These are phyloP conservation scores for Apiospora sp. DNA, from an alignment of 2,329 filamentous ascomycete genomes.

Conservation along the genomic window DNA sequence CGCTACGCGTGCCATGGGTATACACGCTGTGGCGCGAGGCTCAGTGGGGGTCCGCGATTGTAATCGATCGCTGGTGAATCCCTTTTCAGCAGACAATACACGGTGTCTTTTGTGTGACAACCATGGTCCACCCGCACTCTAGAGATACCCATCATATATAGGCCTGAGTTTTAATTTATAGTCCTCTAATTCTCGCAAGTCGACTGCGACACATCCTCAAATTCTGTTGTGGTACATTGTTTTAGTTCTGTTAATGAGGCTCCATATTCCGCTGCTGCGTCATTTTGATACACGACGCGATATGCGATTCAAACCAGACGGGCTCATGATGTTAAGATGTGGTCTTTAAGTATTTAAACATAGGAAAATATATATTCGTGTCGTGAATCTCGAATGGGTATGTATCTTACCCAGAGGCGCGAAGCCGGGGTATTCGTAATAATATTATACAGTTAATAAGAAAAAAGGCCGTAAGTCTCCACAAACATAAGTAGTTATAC, in stretches of 20 bases:
- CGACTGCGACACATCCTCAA: neutral
- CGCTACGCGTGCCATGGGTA: neutral
- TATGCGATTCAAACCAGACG: too few species aligned
- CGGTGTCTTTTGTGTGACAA: too few species aligned
- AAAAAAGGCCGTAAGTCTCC: neutral
- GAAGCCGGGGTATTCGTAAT: neutral
- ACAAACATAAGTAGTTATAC: too few species aligned
- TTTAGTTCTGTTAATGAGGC: neutral
- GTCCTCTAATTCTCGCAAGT: too few species aligned
- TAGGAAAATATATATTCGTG: neutral
- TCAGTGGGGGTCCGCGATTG: neutral
- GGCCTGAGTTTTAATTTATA: neutral
- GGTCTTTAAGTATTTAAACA: too few species aligned
- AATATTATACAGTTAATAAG: neutral
- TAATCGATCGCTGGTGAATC: too few species aligned
- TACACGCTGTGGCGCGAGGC: neutral
- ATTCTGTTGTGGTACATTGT: neutral
- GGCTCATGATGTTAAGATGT: too few species aligned
- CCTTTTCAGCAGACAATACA: neutral
- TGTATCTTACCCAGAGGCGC: neutral
- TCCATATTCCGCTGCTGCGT: neutral
- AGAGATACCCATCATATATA: constrained; percentile 8
- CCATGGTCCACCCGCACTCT: neutral
- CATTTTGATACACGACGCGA: too few species aligned
- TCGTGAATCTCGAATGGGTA: neutral